A percentile compares a stretch with the other conserved stretches of the same genome.
These are phyloP conservation scores for Orbilia blumenaviensis DNA, from an alignment of 2,329 filamentous ascomycete species.

Conservation along the genomic window DNA sequence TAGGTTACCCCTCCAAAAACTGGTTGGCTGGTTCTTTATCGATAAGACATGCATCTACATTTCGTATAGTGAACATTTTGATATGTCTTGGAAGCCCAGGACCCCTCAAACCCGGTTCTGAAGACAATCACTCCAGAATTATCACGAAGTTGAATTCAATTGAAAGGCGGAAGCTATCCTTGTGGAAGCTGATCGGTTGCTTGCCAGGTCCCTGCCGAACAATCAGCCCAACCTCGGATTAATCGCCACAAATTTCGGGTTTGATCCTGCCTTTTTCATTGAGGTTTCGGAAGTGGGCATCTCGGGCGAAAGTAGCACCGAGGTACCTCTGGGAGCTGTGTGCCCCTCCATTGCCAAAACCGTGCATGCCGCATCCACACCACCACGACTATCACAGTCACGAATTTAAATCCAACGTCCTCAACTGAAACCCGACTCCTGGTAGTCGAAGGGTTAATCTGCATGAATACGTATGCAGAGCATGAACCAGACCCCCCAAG, in stretches of 20 bases:
- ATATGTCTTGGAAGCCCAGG: background rate
- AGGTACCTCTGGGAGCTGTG: constrained; percentile 25
- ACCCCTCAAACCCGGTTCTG: background rate
- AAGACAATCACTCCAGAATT: background rate
- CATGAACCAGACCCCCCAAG: constrained; percentile 23
- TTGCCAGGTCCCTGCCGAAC: background rate
- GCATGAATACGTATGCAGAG: constrained; percentile 30
- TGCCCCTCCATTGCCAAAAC: constrained; percentile 47
- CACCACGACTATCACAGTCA: constrained; percentile 17
- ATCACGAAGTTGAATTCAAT: too few species aligned
- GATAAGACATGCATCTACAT: constrained; percentile 50
- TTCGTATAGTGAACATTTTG: background rate
- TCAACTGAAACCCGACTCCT: constrained; percentile 6
- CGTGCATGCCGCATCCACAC: constrained; percentile 32
- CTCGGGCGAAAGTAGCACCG: constrained; percentile 28
- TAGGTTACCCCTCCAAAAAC: constrained; percentile 42
- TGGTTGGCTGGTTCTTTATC: constrained; percentile 37
- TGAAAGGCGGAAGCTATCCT: background rate
- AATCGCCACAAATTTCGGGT: constrained; percentile 44
- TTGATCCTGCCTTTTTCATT: background rate
- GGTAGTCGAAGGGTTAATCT: background rate
- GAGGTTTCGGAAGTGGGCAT: constrained; percentile 23
- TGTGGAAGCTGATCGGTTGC: background rate
- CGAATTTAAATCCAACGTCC: constrained; percentile 52
- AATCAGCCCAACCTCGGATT: constrained; percentile 35